Conservation (phyloP, 257 asterid species). For the Prunella vulgaris region DNA sequence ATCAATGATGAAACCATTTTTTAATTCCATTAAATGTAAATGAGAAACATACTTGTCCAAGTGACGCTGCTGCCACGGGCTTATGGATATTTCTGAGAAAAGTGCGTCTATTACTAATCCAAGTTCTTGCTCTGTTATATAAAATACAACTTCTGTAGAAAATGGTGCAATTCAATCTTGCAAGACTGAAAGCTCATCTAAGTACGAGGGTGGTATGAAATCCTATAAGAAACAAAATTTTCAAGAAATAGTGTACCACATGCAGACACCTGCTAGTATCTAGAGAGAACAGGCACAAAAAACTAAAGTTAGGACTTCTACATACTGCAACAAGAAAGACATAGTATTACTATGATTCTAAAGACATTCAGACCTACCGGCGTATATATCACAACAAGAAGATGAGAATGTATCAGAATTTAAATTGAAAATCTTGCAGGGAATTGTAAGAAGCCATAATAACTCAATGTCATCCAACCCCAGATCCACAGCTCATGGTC, state of each 20-base stretch:
- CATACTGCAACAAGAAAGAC: too few species aligned
- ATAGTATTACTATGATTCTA: too few species aligned
- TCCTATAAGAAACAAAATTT: slow-evolving; percentile 45
- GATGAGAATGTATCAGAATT: too few species aligned
- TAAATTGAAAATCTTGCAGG: too few species aligned
- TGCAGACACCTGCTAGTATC: not conserved
- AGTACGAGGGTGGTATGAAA: slow-evolving; percentile 86
- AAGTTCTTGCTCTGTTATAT: slow-evolving; percentile 78
- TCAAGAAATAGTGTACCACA: slow-evolving; percentile 5
- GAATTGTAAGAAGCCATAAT: too few species aligned
- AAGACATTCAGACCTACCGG: too few species aligned
- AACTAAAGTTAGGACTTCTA: too few species aligned
- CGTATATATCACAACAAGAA: too few species aligned
- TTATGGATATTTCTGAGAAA: slow-evolving; percentile 87
- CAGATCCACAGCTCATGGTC: too few species aligned
- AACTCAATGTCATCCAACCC: too few species aligned
- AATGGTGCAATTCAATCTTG: slow-evolving; percentile 95
- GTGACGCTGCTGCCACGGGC: slow-evolving; percentile 98
- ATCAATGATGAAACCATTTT: not conserved
- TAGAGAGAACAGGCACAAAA: too few species aligned
- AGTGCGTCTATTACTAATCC: slow-evolving; percentile 69
- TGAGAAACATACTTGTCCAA: slow-evolving; percentile 72
- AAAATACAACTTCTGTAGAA: slow-evolving; percentile 80
- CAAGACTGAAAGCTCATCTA: slow-evolving; percentile 86
- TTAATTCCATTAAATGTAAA: slow-evolving; percentile 1